A percentile compares a stretch with the other conserved stretches of the same genome.
These are phyloP conservation scores for Candida palmyrensis DNA, from an alignment of 805 yeast genomes.

Conservation along the genomic window DNA sequence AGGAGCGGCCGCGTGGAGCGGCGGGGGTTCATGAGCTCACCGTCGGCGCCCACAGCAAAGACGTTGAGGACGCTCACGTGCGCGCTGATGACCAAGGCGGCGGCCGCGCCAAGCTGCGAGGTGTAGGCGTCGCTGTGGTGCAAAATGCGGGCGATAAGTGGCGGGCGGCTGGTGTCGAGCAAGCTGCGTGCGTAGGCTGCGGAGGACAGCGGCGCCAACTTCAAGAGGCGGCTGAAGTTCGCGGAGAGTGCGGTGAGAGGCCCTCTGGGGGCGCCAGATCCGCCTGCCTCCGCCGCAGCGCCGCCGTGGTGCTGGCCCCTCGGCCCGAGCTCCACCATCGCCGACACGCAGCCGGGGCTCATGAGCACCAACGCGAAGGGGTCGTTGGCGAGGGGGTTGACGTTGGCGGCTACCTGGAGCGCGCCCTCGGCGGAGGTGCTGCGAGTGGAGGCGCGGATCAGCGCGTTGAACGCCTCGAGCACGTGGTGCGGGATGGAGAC, in stretches of 20 bases:
- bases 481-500: slow-evolving; percentile 49
- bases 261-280: slow-evolving; percentile 10
- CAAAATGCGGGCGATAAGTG: slow-evolving; percentile 13
- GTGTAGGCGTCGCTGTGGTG: slow-evolving; percentile 24
- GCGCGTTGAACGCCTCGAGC: slow-evolving; percentile 34
- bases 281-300: slow-evolving; percentile 5
- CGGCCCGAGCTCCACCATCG: slow-evolving; percentile 10
- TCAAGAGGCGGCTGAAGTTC: slow-evolving; percentile 25
- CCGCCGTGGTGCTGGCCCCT: slow-evolving; percentile 2
- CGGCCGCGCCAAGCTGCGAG: slow-evolving; percentile 22
- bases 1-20: no score
- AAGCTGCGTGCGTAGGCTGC: neutral
- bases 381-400: slow-evolving; percentile 50
- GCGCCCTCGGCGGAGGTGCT: slow-evolving; percentile 39
- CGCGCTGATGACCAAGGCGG: slow-evolving; percentile 37
- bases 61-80: slow-evolving; percentile 49
- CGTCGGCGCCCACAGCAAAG: no score
- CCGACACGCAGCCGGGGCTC: slow-evolving; percentile 48
- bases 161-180: no score
- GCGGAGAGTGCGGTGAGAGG: slow-evolving; percentile 30
- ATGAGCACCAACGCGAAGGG: slow-evolving; percentile 48
- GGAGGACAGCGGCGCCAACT: slow-evolving; percentile 2
- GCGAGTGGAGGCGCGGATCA: slow-evolving; percentile 25
- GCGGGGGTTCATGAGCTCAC: no score
- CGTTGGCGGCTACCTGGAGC: slow-evolving; percentile 46